Percentiles rank a stretch among this genome's conserved stretches.
phyloP scores from a whole-genome alignment of 192 early-diverging fungal species.

The Rhizophagus clarus region DNA sequence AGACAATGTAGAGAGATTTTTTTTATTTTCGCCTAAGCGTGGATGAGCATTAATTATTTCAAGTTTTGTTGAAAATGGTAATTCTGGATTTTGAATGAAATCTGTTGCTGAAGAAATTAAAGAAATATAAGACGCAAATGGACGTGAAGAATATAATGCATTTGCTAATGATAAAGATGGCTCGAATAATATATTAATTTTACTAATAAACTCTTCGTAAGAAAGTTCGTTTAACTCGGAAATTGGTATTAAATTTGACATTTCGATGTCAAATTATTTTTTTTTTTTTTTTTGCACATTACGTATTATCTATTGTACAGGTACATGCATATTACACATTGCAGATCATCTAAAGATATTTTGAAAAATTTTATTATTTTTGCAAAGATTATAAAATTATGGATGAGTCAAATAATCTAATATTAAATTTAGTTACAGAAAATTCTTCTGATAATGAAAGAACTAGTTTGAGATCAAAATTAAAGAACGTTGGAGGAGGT shows the following conservation, averaged over 20 bases:
- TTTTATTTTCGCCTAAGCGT: conserved; percentile 76
- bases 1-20: conserved; percentile 70
- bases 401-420: background rate
- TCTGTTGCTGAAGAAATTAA: conserved; percentile 65
- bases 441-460: conserved; percentile 9
- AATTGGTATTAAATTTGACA: background rate
- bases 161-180: conserved; percentile 79
- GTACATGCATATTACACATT: too few relatives aligned
- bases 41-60: conserved; percentile 90
- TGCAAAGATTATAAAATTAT: background rate
- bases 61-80: conserved; percentile 67
- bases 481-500: conserved; percentile 34
- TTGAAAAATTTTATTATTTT: background rate
- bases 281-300: too few relatives aligned
- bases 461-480: conserved; percentile 36
- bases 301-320: too few relatives aligned
- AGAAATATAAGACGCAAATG: conserved; percentile 67
- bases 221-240: conserved; percentile 3
- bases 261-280: background rate
- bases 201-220: conserved; percentile 51
- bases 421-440: conserved; percentile 5
- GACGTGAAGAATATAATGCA: conserved; percentile 67
- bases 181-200: conserved; percentile 81
- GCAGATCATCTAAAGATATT: too few relatives aligned
- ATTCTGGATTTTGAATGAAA: conserved; percentile 47